Evolutionary conservation across 495 filamentous ascomycete species (phyloP).

Genomic region (Hamigera avellanea): DNA sequence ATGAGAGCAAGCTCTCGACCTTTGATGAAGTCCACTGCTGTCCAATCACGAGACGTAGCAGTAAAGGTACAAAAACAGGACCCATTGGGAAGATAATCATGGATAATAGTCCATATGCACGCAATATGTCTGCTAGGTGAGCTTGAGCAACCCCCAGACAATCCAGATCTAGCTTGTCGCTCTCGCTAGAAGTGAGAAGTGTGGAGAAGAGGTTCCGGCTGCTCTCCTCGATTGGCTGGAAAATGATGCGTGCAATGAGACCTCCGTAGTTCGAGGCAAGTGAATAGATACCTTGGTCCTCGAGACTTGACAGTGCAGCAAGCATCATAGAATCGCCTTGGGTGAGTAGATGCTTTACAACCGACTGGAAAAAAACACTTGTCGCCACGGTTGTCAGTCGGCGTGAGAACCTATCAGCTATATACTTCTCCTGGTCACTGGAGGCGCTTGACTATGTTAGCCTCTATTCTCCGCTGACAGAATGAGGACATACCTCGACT

Average conservation of each 20-base stretch:
- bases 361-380: conserved; percentile 74
- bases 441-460: conserved; percentile 3
- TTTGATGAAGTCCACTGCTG: conserved; percentile 52
- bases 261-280: conserved; percentile 92
- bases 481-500: conserved; percentile 26
- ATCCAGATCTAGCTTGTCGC: conserved; percentile 4
- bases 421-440: conserved; percentile 31
- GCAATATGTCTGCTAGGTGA: conserved; percentile 25
- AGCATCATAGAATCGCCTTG: conserved; percentile 90
- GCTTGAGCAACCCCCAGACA: conserved; percentile 18
- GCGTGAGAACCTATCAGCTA: conserved; percentile 52
- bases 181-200: conserved; percentile 31
- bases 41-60: conserved; percentile 65
- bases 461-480: conserved; percentile 5
- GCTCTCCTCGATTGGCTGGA: conserved; percentile 92
- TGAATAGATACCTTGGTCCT: conserved; percentile 86
- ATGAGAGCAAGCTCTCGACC: conserved; percentile 57
- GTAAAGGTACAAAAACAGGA: conserved; percentile 57
- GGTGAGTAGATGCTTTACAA: conserved; percentile 84
- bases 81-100: conserved; percentile 54
- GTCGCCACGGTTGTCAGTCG: conserved; percentile 55
- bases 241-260: conserved; percentile 76
- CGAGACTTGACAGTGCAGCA: conserved; percentile 56
- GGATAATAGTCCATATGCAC: conserved; percentile 46
- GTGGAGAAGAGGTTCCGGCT: conserved; percentile 77